Base-by-base conservation (phyloP, 345 rosid genomes). In the Geranium rotundifolium region DNA sequence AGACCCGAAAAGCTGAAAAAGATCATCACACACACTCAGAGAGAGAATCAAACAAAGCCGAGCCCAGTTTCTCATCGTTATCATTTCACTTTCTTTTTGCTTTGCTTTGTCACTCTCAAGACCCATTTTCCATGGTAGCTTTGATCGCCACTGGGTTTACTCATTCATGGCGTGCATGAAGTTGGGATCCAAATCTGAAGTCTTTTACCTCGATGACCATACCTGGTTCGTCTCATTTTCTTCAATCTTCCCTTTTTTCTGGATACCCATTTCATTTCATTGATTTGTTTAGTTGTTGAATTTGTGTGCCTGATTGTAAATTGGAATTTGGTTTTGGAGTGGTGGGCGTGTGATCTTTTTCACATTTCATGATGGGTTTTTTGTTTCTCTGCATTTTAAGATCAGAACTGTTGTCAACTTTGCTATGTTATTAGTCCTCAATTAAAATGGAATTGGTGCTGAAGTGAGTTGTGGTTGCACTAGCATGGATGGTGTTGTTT, bases 151-250 rank as follows among this genome's bases (percentile, higher is more conserved):
- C 66, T 63, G 60, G 59, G 65, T 69, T 64, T 17, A 49, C 52
- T 14, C 34, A 55, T 23, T 63, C 58, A 89, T 89, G 96, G 91
- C 95, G 34, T 77, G 76, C 85, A 74, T 89, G 90, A 92, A 77
- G 79, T 80, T 92, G 60, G 98, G 97, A 73, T 92, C 98, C 58
- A 92, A 92, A 79, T 75, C 93, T 66, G 95, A 92, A 17, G 80
- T 73, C 54, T 89, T 92, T 77, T 85, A 64, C 72, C 90, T 79
- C 18, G 87, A 81, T 59, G 91, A 86, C 63, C 71, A 75, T 60
- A 67, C 80, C 67, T 87, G 98, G 98, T 91, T 1, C 67, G 77
- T 69, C 60, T 19, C 60, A 61, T 66, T 68, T 75, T 18, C 54
- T 17, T 30, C 59, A 19, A 15, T 2, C 29, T 63, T 31, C 14